phyloP scores from a whole-genome alignment of 2,329 filamentous ascomycete genomes.

The Drechslerella coelobrocha region DNA sequence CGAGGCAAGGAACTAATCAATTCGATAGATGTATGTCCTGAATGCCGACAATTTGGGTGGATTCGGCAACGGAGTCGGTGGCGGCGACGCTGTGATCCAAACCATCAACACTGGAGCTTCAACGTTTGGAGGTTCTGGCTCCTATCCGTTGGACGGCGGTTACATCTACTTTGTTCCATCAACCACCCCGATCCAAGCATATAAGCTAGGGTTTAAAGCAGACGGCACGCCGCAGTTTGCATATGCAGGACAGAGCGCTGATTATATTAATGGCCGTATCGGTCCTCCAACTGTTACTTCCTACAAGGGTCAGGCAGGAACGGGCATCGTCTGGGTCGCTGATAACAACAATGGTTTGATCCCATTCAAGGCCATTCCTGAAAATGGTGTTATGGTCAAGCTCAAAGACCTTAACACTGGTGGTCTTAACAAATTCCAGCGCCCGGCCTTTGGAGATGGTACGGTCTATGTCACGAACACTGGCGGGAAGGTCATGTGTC shows the following conservation, averaged over 20 bases:
- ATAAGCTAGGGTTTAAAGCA: conserved; percentile 57
- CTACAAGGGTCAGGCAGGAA: conserved; percentile 58
- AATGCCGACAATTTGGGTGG: conserved; percentile 57
- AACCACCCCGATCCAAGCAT: conserved; percentile 54
- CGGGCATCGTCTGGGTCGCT: conserved; percentile 59
- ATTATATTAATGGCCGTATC: conserved; percentile 41
- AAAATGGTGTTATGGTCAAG: conserved; percentile 52
- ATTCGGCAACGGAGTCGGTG: conserved; percentile 56
- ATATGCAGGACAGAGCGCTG: conserved; percentile 29
- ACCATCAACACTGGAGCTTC: conserved; percentile 61
- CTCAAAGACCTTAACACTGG: conserved; percentile 58
- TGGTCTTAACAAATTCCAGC: conserved; percentile 59
- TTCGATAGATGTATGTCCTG: conserved; percentile 55
- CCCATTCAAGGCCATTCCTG: conserved; percentile 59
- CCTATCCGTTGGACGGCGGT: conserved; percentile 63
- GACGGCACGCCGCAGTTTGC: conserved; percentile 44
- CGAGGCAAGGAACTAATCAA: too few species aligned
- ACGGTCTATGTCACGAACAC: conserved; percentile 58
- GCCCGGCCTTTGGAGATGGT: conserved; percentile 60
- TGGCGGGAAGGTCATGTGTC: conserved; percentile 55
- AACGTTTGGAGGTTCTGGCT: conserved; percentile 62
- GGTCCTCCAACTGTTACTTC: conserved; percentile 57
- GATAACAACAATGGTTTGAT: conserved; percentile 58
- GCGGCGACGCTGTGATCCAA: conserved; percentile 61
- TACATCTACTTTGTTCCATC: conserved; percentile 57